Evolutionary conservation across 2,329 filamentous ascomycete species (phyloP), one percentile per base, ranked within the genome.

Genomic region (Fusarium brevicatenulatum): DNA sequence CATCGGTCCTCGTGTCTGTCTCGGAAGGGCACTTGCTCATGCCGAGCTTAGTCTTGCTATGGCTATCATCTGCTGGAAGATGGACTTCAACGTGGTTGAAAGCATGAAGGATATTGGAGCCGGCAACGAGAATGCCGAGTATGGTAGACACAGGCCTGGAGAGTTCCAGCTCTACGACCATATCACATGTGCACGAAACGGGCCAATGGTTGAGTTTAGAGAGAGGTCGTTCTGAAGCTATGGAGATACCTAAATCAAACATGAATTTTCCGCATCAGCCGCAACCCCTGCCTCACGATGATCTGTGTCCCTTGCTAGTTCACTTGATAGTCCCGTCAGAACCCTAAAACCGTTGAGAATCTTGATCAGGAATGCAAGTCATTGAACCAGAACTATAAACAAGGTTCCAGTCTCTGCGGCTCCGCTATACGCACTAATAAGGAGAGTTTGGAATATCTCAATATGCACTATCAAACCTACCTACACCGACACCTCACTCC

Each of bases 91-190:
- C 21, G 55, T 58, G 18, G 55, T 50, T 13, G 43, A 58, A 10
- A 58, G 55, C 13, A 49, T 58, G 55, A 58, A 58, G 32, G 15
- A 58, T 16, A 50, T 58, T 58, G 55, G 55, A 28, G 55, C 55
- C 28, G 55, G 55, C n/a, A 36, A 50, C n/a, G 42, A 49, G 23
- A 32, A 50, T 21, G 43, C 55, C 19, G 55, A 37, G 21, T 58
- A 58, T 7, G 55, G 55, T 5, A 58, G 55, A 37, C 55, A 58
- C 36, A 7, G 55, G 11, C 55, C 55, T 1, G 55, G 55, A 28
- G 55, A 58, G 34, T 58, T 58, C 23, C 55, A 58, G n/a, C 7
- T 58, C 34, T 58, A 58, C 18, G 55, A 58, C 5, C 43, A 58
- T 50, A 58, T 58, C 21, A 58, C 55, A 7, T 50, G 42, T 30